phyloP scores from a whole-genome alignment of 805 yeast species.

The Saturnispora sekii region DNA sequence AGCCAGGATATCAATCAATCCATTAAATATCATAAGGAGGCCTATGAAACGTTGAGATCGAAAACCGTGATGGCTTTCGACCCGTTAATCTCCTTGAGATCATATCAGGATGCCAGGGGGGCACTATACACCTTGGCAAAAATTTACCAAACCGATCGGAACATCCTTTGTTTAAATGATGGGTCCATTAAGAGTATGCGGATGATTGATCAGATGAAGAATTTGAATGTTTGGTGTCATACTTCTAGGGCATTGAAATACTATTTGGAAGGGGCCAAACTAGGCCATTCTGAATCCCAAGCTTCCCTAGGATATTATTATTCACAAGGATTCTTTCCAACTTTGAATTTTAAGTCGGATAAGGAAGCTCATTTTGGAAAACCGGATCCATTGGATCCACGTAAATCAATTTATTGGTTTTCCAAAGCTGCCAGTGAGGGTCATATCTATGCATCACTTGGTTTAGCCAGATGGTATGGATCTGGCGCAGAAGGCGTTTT shows the following conservation, averaged over 20 bases:
- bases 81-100: constrained; percentile 26
- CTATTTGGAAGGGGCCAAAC: constrained; percentile 49
- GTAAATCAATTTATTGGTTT: constrained; percentile 65
- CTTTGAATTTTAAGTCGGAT: constrained; percentile 25
- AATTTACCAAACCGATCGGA: constrained; percentile 27
- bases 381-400: constrained; percentile 37
- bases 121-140: constrained; percentile 29
- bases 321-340: constrained; percentile 49
- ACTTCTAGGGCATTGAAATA: constrained; percentile 37
- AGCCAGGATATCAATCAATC: constrained; percentile 21
- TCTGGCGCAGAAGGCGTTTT: constrained; percentile 50
- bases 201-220: constrained; percentile 27
- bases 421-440: constrained; percentile 55
- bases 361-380: constrained; percentile 18
- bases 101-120: constrained; percentile 27
- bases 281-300: constrained; percentile 58
- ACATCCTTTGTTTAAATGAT: constrained; percentile 21
- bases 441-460: constrained; percentile 60
- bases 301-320: constrained; percentile 62
- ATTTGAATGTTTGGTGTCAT: constrained; percentile 26
- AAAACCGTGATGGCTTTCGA: constrained; percentile 23
- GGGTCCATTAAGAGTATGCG: constrained; percentile 23
- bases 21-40: constrained; percentile 22
- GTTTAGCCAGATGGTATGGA: constrained; percentile 68
- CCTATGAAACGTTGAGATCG: constrained; percentile 19